Base-by-base conservation (phyloP, 345 rosid genomes). In the Eucalyptus marginata region DNA sequence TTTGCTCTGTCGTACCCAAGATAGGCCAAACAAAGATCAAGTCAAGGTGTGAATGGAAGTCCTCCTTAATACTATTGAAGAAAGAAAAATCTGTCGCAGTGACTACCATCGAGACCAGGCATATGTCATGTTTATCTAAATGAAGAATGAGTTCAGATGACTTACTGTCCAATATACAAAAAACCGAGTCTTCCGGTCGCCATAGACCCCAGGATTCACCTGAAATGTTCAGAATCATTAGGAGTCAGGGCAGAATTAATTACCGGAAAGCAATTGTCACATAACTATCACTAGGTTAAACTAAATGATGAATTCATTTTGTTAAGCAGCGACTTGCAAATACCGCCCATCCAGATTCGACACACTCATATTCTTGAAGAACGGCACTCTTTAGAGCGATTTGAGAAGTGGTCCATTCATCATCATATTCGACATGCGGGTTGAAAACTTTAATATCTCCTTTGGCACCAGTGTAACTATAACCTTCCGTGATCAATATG, bases 271-370 rank as follows among this genome's bases (percentile, higher is more conserved):
- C 46, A 36, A 76, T 44, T 36, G 81, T 76, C 27, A 20, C 46
- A 10, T 36, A 6, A 3, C 27, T 36, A 18, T 76, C 8, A 76
- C 27, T 76, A 4, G 27, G 8, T 20, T 10, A 20, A 20, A 36
- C 27, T 76, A 76, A 40, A 88, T 79, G 59, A 47, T 49, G 87
- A 36, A 71, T 36, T 5, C 81, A 36, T 43, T 36, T 71, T 71
- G 27, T 36, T 71, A 18, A 76, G 47, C 1, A 0, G 27, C 8
- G 4, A 76, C 24, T 76, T 76, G 40, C n/a, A 25, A 93, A 87
- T 31, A 95, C 96, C 91, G 90, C 91, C 96, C 96, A 95, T 59
- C 97, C 95, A n/a, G 91, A 90, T 88, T 93, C 92, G 18, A 93
- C 87, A 51, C 93, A 89, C 90, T 95, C 96, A 89, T 83, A 95